Conservation (phyloP, 2,329 filamentous ascomycete genomes). For the Arthrocladium fulminans region DNA sequence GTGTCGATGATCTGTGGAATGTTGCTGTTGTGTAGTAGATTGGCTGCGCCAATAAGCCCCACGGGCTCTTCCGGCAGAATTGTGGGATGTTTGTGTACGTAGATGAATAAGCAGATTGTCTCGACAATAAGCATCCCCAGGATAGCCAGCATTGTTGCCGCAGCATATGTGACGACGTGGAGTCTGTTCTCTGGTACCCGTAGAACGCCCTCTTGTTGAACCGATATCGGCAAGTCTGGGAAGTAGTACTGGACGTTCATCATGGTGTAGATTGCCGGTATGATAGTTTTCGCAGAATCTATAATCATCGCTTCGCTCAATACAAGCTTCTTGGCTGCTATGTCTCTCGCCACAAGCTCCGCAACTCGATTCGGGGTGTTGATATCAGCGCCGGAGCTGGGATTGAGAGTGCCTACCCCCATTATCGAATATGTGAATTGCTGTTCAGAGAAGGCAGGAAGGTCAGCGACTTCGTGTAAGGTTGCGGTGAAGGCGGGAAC, state of each 20-base stretch:
- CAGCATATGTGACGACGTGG: conserved; percentile 5
- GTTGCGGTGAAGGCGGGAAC: neutral
- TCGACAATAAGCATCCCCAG: conserved; percentile 1
- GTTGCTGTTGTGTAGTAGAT: conserved; percentile 6
- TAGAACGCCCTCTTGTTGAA: neutral
- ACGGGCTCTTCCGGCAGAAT: conserved; percentile 8
- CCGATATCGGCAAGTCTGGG: neutral
- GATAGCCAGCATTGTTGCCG: conserved; percentile 4
- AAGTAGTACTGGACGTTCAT: neutral
- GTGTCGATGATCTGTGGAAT: conserved; percentile 4
- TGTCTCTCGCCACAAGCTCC: neutral
- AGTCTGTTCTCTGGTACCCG: conserved; percentile 2
- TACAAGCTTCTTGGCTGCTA: neutral
- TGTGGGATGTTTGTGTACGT: conserved; percentile 4
- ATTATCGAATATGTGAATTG: neutral
- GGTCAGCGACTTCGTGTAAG: neutral
- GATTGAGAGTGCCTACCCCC: neutral
- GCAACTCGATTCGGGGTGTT: neutral
- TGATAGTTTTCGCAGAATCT: neutral
- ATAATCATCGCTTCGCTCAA: neutral
- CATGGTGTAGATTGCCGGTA: conserved; percentile 1
- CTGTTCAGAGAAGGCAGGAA: neutral
- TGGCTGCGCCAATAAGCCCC: conserved; percentile 7
- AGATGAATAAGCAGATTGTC: conserved; percentile 1
- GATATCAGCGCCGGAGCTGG: neutral